Base-by-base conservation (phyloP, 2,329 filamentous ascomycete genomes). In the Beauveria australis region DNA sequence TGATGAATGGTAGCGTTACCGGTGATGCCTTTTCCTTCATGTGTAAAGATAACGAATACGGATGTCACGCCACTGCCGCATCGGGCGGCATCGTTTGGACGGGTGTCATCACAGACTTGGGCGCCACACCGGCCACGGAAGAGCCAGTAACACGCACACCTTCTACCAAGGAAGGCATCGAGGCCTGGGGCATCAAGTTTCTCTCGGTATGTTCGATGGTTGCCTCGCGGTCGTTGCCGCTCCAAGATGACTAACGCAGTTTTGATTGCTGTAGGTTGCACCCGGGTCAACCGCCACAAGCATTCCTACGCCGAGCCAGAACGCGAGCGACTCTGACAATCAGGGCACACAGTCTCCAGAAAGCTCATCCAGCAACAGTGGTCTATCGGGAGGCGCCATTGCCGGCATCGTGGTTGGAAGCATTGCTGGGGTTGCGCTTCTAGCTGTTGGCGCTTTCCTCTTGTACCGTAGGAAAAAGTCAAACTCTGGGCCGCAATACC, bases 21-120 rank as follows among this genome's bases (percentile, higher is more conserved):
- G 51, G 62, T 5, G 37, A 59, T 47, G 62, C 49, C 1, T 63
- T 61, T 28, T 59, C 59, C 19, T 63, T 63, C 40, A 52, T 55
- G 51, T 63, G 62, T n/a, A 61, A 14, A 14, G 54, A 63, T 18
- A 48, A 63, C 30, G 14, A 59, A 9, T 63, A 63, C 30, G 62
- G 62, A 14, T 63, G 60, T 19, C 53, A 57, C 43, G 56, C 46
- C 3, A 62, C 60, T 1, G 60, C 37, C 10, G 48, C 55, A 10
- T 24, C 48, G 0, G 40, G 53, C 24, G 40, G 48, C 48, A 53
- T 56, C 44, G 48, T 51, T 0, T 63, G 61, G 61, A 63, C 58
- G 6, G 61, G 61, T 19, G 53, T 63, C 14, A 19, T 49, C 3
- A 63, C 61, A 10, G n/a, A 61, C 14, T 44, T 63, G 6, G 53